Percentiles rank a stretch among this genome's conserved stretches.
Evolutionary conservation across 1,284 basidiomycete species (phyloP).

Genomic region (Psilocybe mexicana): DNA sequence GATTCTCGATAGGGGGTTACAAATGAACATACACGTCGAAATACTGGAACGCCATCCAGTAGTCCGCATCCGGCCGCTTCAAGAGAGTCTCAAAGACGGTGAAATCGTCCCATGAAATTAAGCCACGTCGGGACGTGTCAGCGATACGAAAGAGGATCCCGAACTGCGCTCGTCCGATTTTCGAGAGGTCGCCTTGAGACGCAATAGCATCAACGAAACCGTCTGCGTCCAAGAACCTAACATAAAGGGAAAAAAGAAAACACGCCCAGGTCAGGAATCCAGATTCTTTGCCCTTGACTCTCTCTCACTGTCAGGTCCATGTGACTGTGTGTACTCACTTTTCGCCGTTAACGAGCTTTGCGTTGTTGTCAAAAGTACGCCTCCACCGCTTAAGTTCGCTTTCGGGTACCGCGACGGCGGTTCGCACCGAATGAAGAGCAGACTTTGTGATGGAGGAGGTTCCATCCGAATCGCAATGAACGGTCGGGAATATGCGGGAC

Average conservation of each 20-base stretch:
- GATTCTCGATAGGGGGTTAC: neutral
- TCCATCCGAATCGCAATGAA: constrained; percentile 52
- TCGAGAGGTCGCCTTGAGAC: constrained; percentile 78
- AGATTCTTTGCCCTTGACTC: constrained; percentile 3
- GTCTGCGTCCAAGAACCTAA: constrained; percentile 77
- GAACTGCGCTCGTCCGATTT: constrained; percentile 85
- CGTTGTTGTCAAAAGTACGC: constrained; percentile 81
- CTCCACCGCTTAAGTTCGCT: constrained; percentile 85
- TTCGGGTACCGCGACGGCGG: constrained; percentile 72
- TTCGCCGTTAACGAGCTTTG: constrained; percentile 73
- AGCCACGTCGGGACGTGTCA: constrained; percentile 73
- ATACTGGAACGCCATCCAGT: constrained; percentile 95
- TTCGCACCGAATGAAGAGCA: constrained; percentile 64
- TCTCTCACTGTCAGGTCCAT: constrained; percentile 24
- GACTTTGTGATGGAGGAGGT: constrained; percentile 45
- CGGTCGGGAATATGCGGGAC: constrained; percentile 45
- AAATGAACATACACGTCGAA: constrained; percentile 81
- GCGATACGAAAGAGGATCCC: constrained; percentile 89
- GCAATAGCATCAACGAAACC: constrained; percentile 93
- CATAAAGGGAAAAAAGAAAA: constrained; percentile 8
- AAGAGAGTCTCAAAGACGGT: constrained; percentile 89
- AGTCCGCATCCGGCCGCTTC: constrained; percentile 91
- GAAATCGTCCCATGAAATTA: constrained; percentile 94
- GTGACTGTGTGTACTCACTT: constrained; percentile 60
- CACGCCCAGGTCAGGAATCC: constrained; percentile 16